Evolutionary conservation across 257 asterid genomes (phyloP).

Genomic region (Jaltomata sinuosa): DNA sequence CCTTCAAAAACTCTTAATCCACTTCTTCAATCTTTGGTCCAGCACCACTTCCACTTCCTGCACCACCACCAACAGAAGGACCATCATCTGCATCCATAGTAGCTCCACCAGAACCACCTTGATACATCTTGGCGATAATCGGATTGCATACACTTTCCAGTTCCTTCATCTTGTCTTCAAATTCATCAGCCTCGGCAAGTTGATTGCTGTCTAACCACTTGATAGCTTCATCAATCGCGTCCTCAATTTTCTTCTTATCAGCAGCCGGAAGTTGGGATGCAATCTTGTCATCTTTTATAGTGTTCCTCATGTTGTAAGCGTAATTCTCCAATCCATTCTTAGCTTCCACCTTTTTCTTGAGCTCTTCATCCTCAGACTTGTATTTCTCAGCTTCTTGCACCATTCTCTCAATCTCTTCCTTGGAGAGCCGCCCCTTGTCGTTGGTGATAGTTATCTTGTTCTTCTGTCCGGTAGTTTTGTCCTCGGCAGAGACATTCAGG

Average conservation of each 20-base stretch:
- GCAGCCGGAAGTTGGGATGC: constrained; percentile 40
- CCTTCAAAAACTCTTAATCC: not conserved
- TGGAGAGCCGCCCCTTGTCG: constrained; percentile 55
- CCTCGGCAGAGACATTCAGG: constrained; percentile 60
- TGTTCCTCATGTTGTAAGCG: constrained; percentile 66
- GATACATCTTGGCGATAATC: constrained; percentile 25
- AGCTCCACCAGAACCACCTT: constrained; percentile 18
- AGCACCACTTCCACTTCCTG: constrained; percentile 2
- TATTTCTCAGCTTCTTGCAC: constrained; percentile 65
- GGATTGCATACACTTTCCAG: constrained; percentile 22
- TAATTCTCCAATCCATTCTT: constrained; percentile 50
- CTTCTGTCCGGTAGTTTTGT: constrained; percentile 65
- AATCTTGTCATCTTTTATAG: constrained; percentile 46
- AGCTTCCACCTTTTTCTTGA: constrained; percentile 53
- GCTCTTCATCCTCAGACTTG: constrained; percentile 62
- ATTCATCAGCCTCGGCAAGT: constrained; percentile 4
- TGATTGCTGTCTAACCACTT: constrained; percentile 10
- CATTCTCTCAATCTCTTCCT: constrained; percentile 63
- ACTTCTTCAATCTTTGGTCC: constrained; percentile 27
- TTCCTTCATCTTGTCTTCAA: constrained; percentile 13
- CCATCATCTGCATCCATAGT: constrained; percentile 21
- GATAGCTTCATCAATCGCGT: constrained; percentile 27
- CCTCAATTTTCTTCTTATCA: constrained; percentile 51
- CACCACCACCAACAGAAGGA: not conserved
- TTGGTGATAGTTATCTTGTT: constrained; percentile 70